Evolutionary conservation across 2,329 filamentous ascomycete species (phyloP).

Genomic region (Hypoxylon sp.): DNA sequence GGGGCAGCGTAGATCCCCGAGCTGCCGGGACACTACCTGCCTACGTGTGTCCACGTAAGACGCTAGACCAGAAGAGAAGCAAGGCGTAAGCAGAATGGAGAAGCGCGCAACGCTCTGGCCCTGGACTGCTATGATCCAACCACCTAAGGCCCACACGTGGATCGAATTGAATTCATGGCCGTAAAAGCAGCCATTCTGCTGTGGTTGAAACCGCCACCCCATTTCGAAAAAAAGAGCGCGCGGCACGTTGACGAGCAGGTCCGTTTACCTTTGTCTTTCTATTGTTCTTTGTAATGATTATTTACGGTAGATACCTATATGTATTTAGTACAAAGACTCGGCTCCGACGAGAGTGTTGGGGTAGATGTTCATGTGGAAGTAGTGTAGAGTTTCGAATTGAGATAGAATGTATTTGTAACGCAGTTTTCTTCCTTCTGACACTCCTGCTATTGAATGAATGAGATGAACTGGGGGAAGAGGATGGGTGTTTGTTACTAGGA

Average conservation of each 20-base stretch:
- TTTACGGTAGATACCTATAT: neutral
- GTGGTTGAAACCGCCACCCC: conserved; percentile 37
- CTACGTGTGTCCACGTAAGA: conserved; percentile 41
- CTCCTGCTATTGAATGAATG: conserved; percentile 15
- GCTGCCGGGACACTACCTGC: conserved; percentile 26
- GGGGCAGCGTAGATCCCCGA: conserved; percentile 32
- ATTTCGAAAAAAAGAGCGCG: conserved; percentile 36
- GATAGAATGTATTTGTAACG: conserved; percentile 18
- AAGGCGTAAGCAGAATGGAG: conserved; percentile 31
- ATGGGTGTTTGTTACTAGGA: conserved; percentile 10
- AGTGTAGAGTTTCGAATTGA: neutral
- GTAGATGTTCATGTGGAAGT: conserved; percentile 8
- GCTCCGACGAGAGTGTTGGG: conserved; percentile 6
- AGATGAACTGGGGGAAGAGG: conserved; percentile 22
- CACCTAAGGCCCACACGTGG: conserved; percentile 39
- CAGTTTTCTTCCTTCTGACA: conserved; percentile 2
- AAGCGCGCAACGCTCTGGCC: conserved; percentile 20
- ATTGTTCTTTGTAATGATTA: conserved; percentile 19
- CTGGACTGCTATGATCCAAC: conserved; percentile 35
- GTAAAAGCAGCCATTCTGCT: conserved; percentile 13
- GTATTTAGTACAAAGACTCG: conserved; percentile 14
- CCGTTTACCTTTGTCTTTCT: conserved; percentile 18
- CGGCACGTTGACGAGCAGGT: conserved; percentile 22
- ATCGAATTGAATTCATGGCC: conserved; percentile 38
- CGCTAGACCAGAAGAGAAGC: conserved; percentile 34